phyloP scores from a whole-genome alignment of 2,329 filamentous ascomycete species.

The Pseudogymnoascus sp. region DNA sequence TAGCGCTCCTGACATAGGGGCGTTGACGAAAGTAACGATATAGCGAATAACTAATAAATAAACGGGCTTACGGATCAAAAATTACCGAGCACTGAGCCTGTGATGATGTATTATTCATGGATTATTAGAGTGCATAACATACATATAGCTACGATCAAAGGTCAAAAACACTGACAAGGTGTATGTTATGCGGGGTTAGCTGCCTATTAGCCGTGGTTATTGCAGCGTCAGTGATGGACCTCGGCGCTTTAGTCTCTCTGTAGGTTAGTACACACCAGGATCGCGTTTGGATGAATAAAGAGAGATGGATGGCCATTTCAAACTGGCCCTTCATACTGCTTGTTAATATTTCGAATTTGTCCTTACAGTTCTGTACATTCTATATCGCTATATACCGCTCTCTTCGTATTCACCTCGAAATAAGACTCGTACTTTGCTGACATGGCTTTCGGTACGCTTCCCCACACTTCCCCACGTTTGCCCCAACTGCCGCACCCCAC shows the following conservation, averaged over 20 bases:
- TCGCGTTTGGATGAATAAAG: neutral
- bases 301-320: neutral
- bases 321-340: neutral
- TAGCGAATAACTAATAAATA: neutral
- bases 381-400: neutral
- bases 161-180: neutral
- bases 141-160: neutral
- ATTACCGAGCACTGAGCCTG: neutral
- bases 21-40: constrained; percentile 6
- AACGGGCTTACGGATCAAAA: neutral
- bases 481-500: neutral
- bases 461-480: constrained; percentile 9
- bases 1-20: neutral
- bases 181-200: neutral
- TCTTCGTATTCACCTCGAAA: neutral
- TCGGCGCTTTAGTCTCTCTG: neutral
- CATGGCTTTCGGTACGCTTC: neutral
- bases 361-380: neutral
- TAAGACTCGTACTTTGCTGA: neutral
- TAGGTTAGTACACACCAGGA: neutral
- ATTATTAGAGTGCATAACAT: constrained; percentile 4
- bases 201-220: neutral
- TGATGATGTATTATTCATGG: neutral
- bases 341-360: neutral
- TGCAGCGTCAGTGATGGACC: neutral